phyloP scores from a whole-genome alignment of 345 rosid genomes.

The Eucalyptus viminalis region DNA sequence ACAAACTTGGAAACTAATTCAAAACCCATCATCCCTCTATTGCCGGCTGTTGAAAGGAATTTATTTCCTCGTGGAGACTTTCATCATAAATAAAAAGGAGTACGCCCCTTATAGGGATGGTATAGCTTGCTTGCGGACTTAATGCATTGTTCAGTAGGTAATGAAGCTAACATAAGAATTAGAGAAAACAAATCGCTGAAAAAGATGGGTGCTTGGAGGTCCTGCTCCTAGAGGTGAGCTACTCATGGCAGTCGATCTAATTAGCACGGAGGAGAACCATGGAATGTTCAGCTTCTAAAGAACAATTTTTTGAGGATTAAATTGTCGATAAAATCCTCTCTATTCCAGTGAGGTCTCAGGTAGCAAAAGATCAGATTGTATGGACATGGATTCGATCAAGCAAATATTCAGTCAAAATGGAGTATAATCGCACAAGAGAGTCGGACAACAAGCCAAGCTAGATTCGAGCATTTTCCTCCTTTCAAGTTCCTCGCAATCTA shows the following conservation, averaged over 20 bases:
- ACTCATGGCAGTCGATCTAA: neutral
- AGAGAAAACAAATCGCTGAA: neutral
- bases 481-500: neutral
- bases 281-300: neutral
- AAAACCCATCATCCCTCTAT: no score
- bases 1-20: neutral
- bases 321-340: neutral
- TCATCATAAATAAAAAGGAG: accelerated
- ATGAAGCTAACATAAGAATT: neutral
- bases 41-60: no score
- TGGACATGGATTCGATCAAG: neutral
- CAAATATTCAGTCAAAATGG: neutral
- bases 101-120: no score
- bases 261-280: neutral
- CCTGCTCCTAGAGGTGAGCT: neutral
- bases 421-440: neutral
- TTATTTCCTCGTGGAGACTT: no score
- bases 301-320: neutral
- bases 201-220: neutral
- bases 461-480: neutral
- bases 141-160: neutral
- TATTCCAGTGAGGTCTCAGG: accelerated
- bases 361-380: neutral
- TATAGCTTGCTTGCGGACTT: no score
- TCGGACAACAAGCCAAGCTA: neutral